A percentile compares a stretch with the other conserved stretches of the same genome.
phyloP scores from a whole-genome alignment of 192 early-diverging fungal species.

The Rhizoclosmatium sp. region DNA sequence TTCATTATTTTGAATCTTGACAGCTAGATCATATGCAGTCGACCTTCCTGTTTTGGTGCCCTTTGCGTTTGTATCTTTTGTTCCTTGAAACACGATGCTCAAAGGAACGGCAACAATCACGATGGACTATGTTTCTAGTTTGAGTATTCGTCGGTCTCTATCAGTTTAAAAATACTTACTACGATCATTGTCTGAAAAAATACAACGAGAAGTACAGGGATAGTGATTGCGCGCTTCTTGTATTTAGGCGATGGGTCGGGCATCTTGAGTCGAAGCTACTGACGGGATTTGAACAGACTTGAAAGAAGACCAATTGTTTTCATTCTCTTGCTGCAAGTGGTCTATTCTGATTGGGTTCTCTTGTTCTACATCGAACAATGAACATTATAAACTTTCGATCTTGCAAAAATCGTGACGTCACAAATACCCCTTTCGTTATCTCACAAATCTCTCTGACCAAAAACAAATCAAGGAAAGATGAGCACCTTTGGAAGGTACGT shows the following conservation, averaged over 20 bases:
- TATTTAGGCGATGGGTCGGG: not conserved
- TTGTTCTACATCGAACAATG: no score
- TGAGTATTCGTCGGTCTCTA: no score
- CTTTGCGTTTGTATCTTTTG: not conserved
- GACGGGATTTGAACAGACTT: no score
- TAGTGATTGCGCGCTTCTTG: not conserved
- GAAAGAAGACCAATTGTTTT: no score
- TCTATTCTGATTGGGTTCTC: no score
- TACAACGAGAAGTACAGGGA: not conserved
- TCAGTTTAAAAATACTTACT: not conserved
- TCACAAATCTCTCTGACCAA: not conserved
- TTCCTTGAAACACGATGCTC: not conserved
- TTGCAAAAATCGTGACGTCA: no score
- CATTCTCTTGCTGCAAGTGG: no score
- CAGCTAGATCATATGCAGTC: not conserved
- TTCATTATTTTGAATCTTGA: not conserved
- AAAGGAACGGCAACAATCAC: not conserved
- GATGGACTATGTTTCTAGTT: not conserved
- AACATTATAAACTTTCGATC: no score
- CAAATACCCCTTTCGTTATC: not conserved
- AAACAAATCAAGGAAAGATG: constrained; percentile 1
- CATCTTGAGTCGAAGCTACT: no score
- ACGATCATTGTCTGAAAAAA: not conserved
- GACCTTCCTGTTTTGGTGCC: not conserved
- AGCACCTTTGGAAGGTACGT: constrained; percentile 23